Conservation (phyloP, 306 rosid species). For the Astragalus glycyphyllos region DNA sequence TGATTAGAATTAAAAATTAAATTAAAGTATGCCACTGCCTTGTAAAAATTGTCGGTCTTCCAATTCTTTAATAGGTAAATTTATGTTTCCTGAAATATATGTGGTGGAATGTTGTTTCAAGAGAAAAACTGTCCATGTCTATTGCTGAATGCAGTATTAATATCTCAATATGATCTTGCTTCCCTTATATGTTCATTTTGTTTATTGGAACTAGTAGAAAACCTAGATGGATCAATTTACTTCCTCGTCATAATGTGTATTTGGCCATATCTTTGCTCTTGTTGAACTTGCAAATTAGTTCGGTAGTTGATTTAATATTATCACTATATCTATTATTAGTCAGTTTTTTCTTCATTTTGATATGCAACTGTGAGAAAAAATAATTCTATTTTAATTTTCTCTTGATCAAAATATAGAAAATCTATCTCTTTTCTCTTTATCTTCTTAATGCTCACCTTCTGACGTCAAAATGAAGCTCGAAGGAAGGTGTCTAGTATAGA, state of each 20-base stretch:
- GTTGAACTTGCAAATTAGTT: too few relatives aligned
- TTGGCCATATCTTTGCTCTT: neutral
- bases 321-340: too few relatives aligned
- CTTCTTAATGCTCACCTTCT: too few relatives aligned
- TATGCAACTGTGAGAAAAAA: too few relatives aligned
- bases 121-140: constrained; percentile 6
- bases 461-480: too few relatives aligned
- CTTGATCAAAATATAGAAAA: too few relatives aligned
- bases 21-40: neutral
- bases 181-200: neutral
- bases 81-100: neutral
- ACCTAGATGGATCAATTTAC: neutral
- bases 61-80: neutral
- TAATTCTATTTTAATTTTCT: too few relatives aligned
- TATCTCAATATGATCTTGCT: neutral
- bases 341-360: too few relatives aligned
- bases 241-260: neutral
- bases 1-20: constrained; percentile 47
- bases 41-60: constrained; percentile 30
- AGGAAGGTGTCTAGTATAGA: too few relatives aligned
- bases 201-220: neutral
- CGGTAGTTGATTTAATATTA: too few relatives aligned
- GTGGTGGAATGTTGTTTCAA: constrained; percentile 2
- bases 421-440: too few relatives aligned
- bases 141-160: neutral